Evolutionary conservation across 306 rosid species (phyloP).

Genomic region (Trichosanthes truncata): DNA sequence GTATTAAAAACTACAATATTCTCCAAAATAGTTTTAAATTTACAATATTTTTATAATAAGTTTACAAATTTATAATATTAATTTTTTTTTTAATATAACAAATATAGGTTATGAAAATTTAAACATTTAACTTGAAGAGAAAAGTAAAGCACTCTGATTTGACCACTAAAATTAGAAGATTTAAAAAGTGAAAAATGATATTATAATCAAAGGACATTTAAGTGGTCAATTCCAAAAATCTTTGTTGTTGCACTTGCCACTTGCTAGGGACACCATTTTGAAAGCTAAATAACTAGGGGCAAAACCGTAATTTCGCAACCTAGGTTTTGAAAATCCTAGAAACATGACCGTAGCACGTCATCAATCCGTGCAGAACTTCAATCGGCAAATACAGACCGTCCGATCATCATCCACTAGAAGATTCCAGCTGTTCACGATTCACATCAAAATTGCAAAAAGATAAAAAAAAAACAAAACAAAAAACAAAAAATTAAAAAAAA

Average conservation of each 20-base stretch:
- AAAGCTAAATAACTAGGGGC: background rate
- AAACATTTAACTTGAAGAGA: too few relatives aligned
- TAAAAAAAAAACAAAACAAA: slow-evolving; percentile 8
- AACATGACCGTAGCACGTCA: slow-evolving; percentile 26
- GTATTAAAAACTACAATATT: too few relatives aligned
- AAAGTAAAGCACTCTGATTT: too few relatives aligned
- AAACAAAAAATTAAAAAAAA: slow-evolving; percentile 11
- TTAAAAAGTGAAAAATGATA: too few relatives aligned
- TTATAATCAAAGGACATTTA: background rate
- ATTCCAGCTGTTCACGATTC: slow-evolving; percentile 38
- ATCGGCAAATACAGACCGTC: slow-evolving; percentile 7
- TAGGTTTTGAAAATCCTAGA: background rate
- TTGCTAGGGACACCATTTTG: background rate
- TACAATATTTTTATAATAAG: too few relatives aligned
- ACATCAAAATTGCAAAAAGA: background rate
- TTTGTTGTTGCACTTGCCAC: background rate
- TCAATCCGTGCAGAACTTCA: slow-evolving; percentile 33
- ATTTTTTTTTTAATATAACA: too few relatives aligned
- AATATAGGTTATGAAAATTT: too few relatives aligned
- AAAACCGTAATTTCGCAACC: background rate
- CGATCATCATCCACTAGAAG: slow-evolving; percentile 19
- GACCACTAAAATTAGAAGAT: too few relatives aligned
- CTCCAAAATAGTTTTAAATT: too few relatives aligned
- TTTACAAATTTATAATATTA: too few relatives aligned
- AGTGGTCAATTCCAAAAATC: background rate